phyloP scores from a whole-genome alignment of 2,329 filamentous ascomycete species.

The Colletotrichum plurivorum region DNA sequence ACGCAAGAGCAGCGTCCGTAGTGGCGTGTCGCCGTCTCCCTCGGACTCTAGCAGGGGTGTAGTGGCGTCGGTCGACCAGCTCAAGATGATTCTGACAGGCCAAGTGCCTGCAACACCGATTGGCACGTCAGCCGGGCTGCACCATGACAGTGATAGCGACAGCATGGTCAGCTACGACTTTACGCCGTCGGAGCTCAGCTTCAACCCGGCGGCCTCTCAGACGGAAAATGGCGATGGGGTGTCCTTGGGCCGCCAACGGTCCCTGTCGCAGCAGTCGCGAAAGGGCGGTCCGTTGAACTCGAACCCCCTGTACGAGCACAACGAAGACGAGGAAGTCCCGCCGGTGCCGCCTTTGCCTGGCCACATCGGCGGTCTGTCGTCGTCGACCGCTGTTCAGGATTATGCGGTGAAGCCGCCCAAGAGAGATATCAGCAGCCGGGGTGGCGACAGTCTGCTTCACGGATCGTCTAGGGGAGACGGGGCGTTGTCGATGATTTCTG shows the following conservation, averaged over 20 bases:
- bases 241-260: slow-evolving; percentile 48
- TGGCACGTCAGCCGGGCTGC: slow-evolving; percentile 54
- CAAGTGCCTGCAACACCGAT: slow-evolving; percentile 58
- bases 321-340: slow-evolving; percentile 60
- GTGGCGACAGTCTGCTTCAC: slow-evolving; percentile 52
- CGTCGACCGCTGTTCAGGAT: slow-evolving; percentile 53
- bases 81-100: slow-evolving; percentile 73
- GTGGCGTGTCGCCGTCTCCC: slow-evolving; percentile 61
- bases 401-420: slow-evolving; percentile 51
- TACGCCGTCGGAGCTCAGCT: slow-evolving; percentile 76
- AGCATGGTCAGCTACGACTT: slow-evolving; percentile 81
- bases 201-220: slow-evolving; percentile 57
- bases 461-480: slow-evolving; percentile 39
- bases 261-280: slow-evolving; percentile 52
- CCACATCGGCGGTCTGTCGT: slow-evolving; percentile 48
- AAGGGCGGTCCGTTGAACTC: slow-evolving; percentile 59
- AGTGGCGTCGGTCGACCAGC: slow-evolving; percentile 74
- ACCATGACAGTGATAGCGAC: slow-evolving; percentile 72
- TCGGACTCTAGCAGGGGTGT: slow-evolving; percentile 62
- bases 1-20: slow-evolving; percentile 69
- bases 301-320: slow-evolving; percentile 55
- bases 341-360: slow-evolving; percentile 70
- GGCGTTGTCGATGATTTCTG: slow-evolving; percentile 52
- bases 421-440: slow-evolving; percentile 59
- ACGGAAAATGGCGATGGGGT: slow-evolving; percentile 46